These are phyloP conservation scores for Lachancea sp. DNA, from an alignment of 805 yeast genomes.

Conservation along the genomic window DNA sequence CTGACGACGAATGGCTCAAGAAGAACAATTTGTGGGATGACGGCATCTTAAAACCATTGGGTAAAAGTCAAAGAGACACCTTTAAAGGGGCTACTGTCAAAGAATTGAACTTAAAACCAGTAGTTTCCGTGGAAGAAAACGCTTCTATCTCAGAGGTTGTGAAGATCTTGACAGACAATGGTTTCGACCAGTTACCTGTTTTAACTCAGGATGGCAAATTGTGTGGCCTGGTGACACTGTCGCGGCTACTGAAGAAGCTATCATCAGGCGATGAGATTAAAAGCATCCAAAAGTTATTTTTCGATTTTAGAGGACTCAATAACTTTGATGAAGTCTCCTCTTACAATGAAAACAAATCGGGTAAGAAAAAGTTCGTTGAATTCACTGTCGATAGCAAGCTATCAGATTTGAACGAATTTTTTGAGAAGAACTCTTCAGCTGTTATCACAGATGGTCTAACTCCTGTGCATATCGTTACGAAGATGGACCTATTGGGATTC, in stretches of 20 bases:
- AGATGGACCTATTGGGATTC: slow-evolving; percentile 69
- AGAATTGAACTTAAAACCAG: slow-evolving; percentile 72
- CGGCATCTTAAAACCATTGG: slow-evolving; percentile 32
- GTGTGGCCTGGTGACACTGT: slow-evolving; percentile 70
- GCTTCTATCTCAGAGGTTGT: slow-evolving; percentile 61
- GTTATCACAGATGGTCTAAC: slow-evolving; percentile 69
- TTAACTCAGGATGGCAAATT: slow-evolving; percentile 51
- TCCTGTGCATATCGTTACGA: slow-evolving; percentile 81
- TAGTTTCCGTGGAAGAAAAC: slow-evolving; percentile 59
- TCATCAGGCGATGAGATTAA: slow-evolving; percentile 55
- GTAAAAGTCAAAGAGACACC: slow-evolving; percentile 36
- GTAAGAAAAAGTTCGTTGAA: slow-evolving; percentile 59
- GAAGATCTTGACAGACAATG: slow-evolving; percentile 62
- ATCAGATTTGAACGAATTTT: slow-evolving; percentile 64
- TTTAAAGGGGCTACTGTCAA: slow-evolving; percentile 53
- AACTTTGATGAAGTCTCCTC: slow-evolving; percentile 54
- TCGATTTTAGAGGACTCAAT: slow-evolving; percentile 68
- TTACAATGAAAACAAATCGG: slow-evolving; percentile 53
- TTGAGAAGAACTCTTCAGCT: slow-evolving; percentile 80
- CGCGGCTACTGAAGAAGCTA: slow-evolving; percentile 59
- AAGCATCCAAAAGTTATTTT: slow-evolving; percentile 42
- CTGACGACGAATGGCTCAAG: slow-evolving; percentile 87
- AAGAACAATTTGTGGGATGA: slow-evolving; percentile 67
- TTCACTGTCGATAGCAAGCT: slow-evolving; percentile 62
- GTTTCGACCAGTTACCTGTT: slow-evolving; percentile 83